phyloP scores from a whole-genome alignment of 179 eudicot species.

The Gypsophila paniculata region DNA sequence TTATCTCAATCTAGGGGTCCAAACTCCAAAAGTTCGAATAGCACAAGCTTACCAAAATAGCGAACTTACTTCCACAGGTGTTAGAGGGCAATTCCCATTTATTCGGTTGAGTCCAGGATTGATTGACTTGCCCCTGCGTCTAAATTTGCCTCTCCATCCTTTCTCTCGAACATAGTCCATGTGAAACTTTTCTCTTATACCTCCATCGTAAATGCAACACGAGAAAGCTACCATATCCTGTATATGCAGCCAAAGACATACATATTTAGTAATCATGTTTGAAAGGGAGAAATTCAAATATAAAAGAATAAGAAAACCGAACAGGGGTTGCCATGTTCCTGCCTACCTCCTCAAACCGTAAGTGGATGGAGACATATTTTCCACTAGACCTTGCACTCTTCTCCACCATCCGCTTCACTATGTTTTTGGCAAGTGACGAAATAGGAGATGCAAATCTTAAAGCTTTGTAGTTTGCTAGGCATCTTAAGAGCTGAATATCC shows the following conservation, averaged over 20 bases:
- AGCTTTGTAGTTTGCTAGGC: constrained; percentile 72
- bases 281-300: neutral
- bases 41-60: constrained; percentile 9
- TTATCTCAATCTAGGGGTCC: neutral
- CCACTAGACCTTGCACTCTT: constrained; percentile 58
- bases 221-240: constrained; percentile 82
- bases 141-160: constrained; percentile 79
- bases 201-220: constrained; percentile 82
- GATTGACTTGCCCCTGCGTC: constrained; percentile 41
- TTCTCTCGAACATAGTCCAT: constrained; percentile 66
- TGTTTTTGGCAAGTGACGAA: constrained; percentile 45
- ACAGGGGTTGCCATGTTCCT: neutral
- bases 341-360: constrained; percentile 85
- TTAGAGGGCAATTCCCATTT: constrained; percentile 79
- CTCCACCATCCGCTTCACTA: constrained; percentile 51
- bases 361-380: constrained; percentile 68
- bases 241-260: constrained; percentile 24
- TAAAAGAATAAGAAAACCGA: neutral
- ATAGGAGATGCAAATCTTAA: constrained; percentile 64
- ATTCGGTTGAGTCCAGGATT: constrained; percentile 59
- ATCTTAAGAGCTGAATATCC: constrained; percentile 59
- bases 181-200: constrained; percentile 41
- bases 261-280: neutral
- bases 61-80: constrained; percentile 72
- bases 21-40: neutral